Evolutionary conservation across 2,329 filamentous ascomycete species (phyloP).

Genomic region (Aspergillus aculeatinus): DNA sequence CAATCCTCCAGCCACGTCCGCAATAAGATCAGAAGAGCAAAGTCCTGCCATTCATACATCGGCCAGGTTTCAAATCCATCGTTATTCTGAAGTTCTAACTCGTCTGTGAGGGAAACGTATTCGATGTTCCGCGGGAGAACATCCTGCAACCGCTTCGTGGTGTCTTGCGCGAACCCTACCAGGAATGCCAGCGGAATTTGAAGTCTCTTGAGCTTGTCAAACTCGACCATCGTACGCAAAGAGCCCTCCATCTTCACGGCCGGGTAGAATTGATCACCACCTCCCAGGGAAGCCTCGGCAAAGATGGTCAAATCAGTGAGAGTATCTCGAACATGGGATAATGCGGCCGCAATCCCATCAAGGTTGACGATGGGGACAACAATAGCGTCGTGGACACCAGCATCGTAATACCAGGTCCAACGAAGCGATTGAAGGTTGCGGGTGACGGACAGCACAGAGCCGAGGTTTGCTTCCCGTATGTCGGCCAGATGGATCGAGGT

Average conservation of each 20-base stretch:
- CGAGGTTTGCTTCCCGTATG: slow-evolving; percentile 14
- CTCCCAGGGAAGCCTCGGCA: neutral
- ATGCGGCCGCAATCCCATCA: slow-evolving; percentile 15
- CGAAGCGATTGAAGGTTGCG: slow-evolving; percentile 8
- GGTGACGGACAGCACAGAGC: slow-evolving; percentile 11
- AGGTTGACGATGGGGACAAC: slow-evolving; percentile 14
- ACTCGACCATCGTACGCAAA: neutral
- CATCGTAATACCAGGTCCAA: slow-evolving; percentile 17
- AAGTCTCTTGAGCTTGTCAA: slow-evolving; percentile 3
- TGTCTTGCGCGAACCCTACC: slow-evolving; percentile 6
- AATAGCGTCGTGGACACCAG: slow-evolving; percentile 6
- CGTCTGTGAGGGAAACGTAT: slow-evolving; percentile 17
- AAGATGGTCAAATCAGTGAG: slow-evolving; percentile 20
- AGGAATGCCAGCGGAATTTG: slow-evolving; percentile 7
- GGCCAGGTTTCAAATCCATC: neutral
- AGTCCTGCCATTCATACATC: slow-evolving; percentile 9
- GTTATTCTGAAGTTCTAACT: slow-evolving; percentile 14
- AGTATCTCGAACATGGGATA: slow-evolving; percentile 21
- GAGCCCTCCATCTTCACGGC: neutral
- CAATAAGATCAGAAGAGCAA: slow-evolving; percentile 7
- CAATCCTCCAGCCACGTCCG: slow-evolving; percentile 17
- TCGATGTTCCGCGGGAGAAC: slow-evolving; percentile 20
- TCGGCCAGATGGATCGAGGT: slow-evolving; percentile 13
- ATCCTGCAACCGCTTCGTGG: slow-evolving; percentile 7
- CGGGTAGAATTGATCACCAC: neutral